Evolutionary conservation across 148 eudicot species (phyloP).

Genomic region (Gaultheria prostrata): DNA sequence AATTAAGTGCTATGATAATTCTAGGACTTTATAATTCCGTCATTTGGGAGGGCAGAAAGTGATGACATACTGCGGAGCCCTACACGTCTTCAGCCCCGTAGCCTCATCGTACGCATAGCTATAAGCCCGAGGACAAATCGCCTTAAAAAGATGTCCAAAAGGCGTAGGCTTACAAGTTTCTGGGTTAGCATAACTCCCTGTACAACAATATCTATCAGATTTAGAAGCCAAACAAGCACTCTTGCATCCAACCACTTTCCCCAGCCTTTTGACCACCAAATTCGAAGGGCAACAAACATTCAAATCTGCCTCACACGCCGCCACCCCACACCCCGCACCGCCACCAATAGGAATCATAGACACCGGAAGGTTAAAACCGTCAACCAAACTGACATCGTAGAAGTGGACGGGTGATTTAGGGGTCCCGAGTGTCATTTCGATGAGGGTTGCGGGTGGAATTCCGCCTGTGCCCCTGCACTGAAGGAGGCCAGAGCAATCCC

Average conservation of each 20-base stretch:
- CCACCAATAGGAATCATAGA: conserved; percentile 51
- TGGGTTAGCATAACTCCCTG: conserved; percentile 36
- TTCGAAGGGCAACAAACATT: conserved; percentile 48
- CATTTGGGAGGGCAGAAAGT: conserved; percentile 42
- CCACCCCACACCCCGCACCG: conserved; percentile 44
- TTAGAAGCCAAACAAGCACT: conserved; percentile 66
- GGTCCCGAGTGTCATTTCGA: conserved; percentile 68
- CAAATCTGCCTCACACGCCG: conserved; percentile 62
- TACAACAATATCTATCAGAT: conserved; percentile 48
- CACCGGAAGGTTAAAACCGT: conserved; percentile 68
- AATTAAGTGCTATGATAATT: background rate
- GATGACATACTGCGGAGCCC: conserved; percentile 55
- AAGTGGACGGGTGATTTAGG: conserved; percentile 36
- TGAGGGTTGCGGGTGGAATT: conserved; percentile 54
- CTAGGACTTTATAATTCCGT: background rate
- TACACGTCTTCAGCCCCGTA: conserved; percentile 55
- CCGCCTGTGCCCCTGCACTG: conserved; percentile 53
- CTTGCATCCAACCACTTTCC: conserved; percentile 72
- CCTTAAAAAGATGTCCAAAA: conserved; percentile 46
- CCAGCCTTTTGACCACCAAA: conserved; percentile 39
- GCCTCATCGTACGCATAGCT: conserved; percentile 54
- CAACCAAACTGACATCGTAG: conserved; percentile 70
- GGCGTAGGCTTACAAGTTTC: conserved; percentile 46
- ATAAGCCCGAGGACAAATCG: conserved; percentile 55
- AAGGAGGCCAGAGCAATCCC: conserved; percentile 59